Evolutionary conservation across 2,329 filamentous ascomycete species (phyloP), one percentile per base, ranked within the genome.

Genomic region (Bipolaris oryzae): DNA sequence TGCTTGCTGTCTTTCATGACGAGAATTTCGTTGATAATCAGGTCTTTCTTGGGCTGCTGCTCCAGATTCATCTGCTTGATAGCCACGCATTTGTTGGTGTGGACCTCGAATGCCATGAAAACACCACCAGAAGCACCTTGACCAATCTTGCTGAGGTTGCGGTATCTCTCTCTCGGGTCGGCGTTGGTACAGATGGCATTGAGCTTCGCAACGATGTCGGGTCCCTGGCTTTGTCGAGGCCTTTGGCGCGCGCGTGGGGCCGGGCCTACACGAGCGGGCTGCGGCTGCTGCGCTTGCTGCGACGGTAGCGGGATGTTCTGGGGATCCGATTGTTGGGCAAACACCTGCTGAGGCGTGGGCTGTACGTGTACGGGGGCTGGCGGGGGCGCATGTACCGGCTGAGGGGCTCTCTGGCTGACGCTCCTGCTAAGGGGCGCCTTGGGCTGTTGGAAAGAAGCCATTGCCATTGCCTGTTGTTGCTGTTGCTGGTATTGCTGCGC

Each of bases 41-140:
- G 82, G 69, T 99, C 95, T 78, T 99, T 99, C 85, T 98, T 98
- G 2, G 95, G 95, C 72, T 99, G 95, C 78, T 98, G 90, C 76
- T 98, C 95, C 53, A 99, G 81, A 66, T 98, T 98, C 95, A 99
- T 99, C 81, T 99, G 95, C 81, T 99, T 99, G 79, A 99, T 98
- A 39, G 95, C 95, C 35, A 99, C 95, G 66, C 96, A 87, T 61
- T 89, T 87, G 77, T 96, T 96, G 37, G 87, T 90, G 53, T 87
- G 89, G 63, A 87, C 84, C 76, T 97, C 91, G 73, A 94, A 91
- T 3, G 94, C 95, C 0, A 92, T 96, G 73, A 88, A 99, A 1
- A 99, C 95, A 60, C 95, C 95, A 66, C 95, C 95, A 7, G 94
- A 98, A 35, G 95, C 95, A 76, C 95, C 95, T 77, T 99, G 95